phyloP scores from a whole-genome alignment of 768 basidiomycete genomes.

The Lentinus brumalis region DNA sequence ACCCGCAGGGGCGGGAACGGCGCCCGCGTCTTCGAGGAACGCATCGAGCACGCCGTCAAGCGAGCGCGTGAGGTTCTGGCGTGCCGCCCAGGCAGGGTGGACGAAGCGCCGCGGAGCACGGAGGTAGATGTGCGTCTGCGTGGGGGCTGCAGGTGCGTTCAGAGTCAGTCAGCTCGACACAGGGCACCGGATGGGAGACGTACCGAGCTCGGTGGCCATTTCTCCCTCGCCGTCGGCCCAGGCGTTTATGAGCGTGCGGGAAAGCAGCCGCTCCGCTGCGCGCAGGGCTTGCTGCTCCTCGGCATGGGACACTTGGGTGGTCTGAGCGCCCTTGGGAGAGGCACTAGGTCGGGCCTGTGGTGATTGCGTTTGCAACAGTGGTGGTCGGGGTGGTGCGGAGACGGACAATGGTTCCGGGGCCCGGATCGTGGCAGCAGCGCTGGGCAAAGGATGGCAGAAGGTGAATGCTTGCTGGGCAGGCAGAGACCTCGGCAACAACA shows the following conservation, averaged over 20 bases:
- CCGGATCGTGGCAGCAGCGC: background rate
- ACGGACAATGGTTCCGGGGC: background rate
- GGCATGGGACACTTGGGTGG: constrained; percentile 21
- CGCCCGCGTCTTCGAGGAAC: constrained; percentile 36
- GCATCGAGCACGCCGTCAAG: constrained; percentile 39
- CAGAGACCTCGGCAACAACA: background rate
- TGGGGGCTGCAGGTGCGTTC: constrained; percentile 38
- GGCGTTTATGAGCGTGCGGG: constrained; percentile 47
- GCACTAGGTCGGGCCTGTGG: background rate
- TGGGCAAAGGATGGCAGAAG: background rate
- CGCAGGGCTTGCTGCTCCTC: constrained; percentile 35
- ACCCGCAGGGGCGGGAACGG: constrained; percentile 29
- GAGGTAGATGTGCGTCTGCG: constrained; percentile 48
- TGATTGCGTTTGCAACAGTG: background rate
- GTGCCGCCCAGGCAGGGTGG: constrained; percentile 50
- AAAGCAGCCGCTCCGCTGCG: constrained; percentile 37
- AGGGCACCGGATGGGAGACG: constrained; percentile 5
- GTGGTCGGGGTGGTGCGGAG: background rate
- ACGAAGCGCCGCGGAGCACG: constrained; percentile 49
- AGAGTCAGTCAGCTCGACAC: background rate
- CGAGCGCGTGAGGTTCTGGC: constrained; percentile 42
- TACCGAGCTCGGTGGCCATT: constrained; percentile 45
- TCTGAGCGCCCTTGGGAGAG: background rate
- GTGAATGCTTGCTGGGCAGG: background rate
- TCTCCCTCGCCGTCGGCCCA: constrained; percentile 46